Conservation (phyloP, 2,329 filamentous ascomycete genomes). For the Ophiostoma tasmaniense region DNA sequence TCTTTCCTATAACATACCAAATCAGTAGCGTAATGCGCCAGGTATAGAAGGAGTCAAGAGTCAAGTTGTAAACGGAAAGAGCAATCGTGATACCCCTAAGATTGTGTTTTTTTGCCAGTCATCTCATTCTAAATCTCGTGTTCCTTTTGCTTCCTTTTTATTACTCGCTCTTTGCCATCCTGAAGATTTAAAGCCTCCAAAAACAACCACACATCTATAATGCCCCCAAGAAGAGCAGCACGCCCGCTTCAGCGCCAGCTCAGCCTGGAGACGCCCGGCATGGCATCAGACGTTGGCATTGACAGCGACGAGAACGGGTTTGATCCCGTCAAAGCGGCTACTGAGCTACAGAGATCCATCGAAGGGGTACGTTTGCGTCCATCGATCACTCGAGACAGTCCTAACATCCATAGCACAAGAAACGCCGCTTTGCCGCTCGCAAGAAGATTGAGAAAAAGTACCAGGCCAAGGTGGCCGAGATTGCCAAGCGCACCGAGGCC, state of each 20-base stretch:
- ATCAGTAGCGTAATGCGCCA: not conserved
- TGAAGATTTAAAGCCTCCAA: too few relatives aligned
- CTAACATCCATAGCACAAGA: slow-evolving; percentile 20
- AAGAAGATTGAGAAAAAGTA: slow-evolving; percentile 22
- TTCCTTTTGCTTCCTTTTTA: not conserved
- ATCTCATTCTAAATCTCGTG: not conserved
- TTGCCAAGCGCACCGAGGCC: slow-evolving; percentile 20
- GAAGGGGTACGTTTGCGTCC: too few relatives aligned
- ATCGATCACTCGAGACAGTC: too few relatives aligned
- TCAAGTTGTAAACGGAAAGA: not conserved
- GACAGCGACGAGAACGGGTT: slow-evolving; percentile 17
- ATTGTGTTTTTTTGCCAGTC: not conserved
- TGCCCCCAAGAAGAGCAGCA: slow-evolving; percentile 12
- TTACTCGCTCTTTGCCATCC: too few relatives aligned
- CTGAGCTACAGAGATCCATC: slow-evolving; percentile 18
- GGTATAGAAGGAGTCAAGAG: not conserved
- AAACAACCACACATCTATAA: too few relatives aligned
- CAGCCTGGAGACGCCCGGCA: slow-evolving; percentile 9
- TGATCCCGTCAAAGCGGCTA: slow-evolving; percentile 19
- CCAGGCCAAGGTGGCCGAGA: slow-evolving; percentile 20
- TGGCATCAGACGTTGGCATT: slow-evolving; percentile 5
- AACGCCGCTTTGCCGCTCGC: slow-evolving; percentile 17
- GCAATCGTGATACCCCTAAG: not conserved
- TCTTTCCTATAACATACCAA: not conserved
- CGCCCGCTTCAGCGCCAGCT: slow-evolving; percentile 8